Conservation (phyloP, 1,284 basidiomycete genomes). For the Fomitopsis palustris region DNA sequence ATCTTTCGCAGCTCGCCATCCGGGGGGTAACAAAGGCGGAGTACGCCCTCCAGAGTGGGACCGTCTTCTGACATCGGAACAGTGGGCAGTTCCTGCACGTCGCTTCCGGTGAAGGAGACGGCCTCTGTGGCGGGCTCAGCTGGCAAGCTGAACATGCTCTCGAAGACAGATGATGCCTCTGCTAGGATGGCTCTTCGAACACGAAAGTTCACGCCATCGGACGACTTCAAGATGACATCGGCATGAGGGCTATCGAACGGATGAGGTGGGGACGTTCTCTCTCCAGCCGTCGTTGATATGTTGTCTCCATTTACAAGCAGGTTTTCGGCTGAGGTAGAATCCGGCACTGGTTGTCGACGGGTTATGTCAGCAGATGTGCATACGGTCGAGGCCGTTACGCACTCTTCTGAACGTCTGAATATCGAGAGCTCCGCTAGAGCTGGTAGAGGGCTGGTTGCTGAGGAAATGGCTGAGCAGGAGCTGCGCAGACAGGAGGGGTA, state of each 20-base stretch:
- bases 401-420: no score
- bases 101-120: no score
- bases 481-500: no score
- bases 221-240: conserved; percentile 44
- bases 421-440: no score
- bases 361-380: no score
- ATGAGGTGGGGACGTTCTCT: not conserved
- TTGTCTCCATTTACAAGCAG: no score
- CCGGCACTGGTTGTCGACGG: no score
- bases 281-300: not conserved
- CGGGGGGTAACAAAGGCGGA: conserved; percentile 13
- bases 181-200: conserved; percentile 41
- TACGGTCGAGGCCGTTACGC: no score
- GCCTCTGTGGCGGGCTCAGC: not conserved
- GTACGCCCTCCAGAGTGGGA: conserved; percentile 2
- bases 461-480: no score
- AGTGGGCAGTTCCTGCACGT: not conserved
- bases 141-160: not conserved
- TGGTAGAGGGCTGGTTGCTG: no score
- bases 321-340: no score
- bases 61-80: conserved; percentile 5
- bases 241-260: not conserved
- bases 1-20: conserved; percentile 8
- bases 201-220: conserved; percentile 41
- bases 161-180: conserved; percentile 43